A percentile compares a stretch with the other conserved stretches of the same genome.
These are phyloP conservation scores for Sugiyamaella qingdaonensis DNA, from an alignment of 805 yeast species.

Conservation along the genomic window DNA sequence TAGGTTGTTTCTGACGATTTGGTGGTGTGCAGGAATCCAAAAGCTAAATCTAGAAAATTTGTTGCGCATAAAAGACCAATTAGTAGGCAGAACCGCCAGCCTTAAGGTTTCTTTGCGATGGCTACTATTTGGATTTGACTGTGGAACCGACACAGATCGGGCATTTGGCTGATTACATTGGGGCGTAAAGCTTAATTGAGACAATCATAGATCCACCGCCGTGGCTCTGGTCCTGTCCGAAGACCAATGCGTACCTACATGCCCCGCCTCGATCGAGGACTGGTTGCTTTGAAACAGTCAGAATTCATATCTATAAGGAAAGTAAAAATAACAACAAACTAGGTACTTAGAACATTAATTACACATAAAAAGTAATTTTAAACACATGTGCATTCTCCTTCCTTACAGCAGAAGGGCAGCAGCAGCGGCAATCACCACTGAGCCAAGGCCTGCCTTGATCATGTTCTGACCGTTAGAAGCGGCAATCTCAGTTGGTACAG, in stretches of 20 bases:
- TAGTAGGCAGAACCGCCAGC: too few species aligned
- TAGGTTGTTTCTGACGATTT: too few species aligned
- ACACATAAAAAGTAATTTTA: neutral
- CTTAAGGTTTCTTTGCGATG: too few species aligned
- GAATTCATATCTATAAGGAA: neutral
- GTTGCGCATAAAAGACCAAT: too few species aligned
- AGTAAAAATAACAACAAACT: neutral
- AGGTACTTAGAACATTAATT: neutral
- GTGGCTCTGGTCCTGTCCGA: too few species aligned
- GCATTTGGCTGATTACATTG: too few species aligned
- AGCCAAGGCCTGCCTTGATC: conserved; percentile 16
- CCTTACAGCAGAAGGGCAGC: conserved; percentile 19
- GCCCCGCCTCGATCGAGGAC: neutral
- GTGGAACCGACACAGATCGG: too few species aligned
- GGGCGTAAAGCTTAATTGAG: too few species aligned
- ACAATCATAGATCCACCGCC: neutral
- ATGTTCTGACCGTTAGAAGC: conserved; percentile 11
- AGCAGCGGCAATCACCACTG: conserved; percentile 17
- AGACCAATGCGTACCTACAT: neutral
- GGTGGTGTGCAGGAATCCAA: too few species aligned
- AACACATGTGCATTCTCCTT: neutral
- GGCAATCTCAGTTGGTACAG: conserved; percentile 10
- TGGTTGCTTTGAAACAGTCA: neutral
- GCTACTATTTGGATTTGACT: too few species aligned
- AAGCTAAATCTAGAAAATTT: too few species aligned